These are phyloP conservation scores for Artemisia tridentata DNA, from an alignment of 129 eudicot genomes.

Conservation along the genomic window DNA sequence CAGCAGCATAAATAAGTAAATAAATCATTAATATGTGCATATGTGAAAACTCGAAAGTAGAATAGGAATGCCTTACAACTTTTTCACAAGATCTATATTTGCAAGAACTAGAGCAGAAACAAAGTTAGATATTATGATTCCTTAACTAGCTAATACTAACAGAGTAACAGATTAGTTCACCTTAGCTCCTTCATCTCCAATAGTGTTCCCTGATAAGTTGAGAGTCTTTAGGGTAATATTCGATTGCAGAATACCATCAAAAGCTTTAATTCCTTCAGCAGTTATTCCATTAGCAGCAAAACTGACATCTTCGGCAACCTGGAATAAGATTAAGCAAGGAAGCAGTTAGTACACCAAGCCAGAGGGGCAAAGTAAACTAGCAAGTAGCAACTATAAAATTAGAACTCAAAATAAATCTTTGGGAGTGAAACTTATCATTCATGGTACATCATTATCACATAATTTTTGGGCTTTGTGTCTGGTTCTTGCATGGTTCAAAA, in stretches of 20 bases:
- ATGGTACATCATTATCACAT: too few species aligned
- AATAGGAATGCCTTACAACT: background rate
- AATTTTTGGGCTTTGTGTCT: too few species aligned
- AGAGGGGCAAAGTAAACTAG: background rate
- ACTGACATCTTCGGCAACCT: slow-evolving; percentile 86
- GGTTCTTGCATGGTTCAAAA: too few species aligned
- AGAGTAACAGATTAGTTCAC: slow-evolving; percentile 36
- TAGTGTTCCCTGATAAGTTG: slow-evolving; percentile 79
- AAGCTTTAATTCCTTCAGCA: slow-evolving; percentile 79
- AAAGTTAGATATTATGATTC: background rate
- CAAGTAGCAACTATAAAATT: too few species aligned
- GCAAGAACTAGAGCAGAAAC: background rate
- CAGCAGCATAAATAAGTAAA: background rate
- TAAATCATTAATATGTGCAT: background rate
- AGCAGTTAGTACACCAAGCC: background rate
- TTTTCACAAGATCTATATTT: background rate
- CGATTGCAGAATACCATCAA: slow-evolving; percentile 88
- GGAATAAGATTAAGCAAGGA: slow-evolving; percentile 22
- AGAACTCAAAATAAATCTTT: too few species aligned
- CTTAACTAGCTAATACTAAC: slow-evolving; percentile 13
- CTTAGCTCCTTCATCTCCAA: slow-evolving; percentile 97
- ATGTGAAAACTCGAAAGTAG: slow-evolving; percentile 2
- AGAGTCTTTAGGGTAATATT: slow-evolving; percentile 67
- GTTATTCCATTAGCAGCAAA: slow-evolving; percentile 92
- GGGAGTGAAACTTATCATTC: too few species aligned